Evolutionary conservation across 139 green algal genomes (phyloP), one percentile per base, ranked within the genome.

Genomic region (Raphidocelis subcapitata): DNA sequence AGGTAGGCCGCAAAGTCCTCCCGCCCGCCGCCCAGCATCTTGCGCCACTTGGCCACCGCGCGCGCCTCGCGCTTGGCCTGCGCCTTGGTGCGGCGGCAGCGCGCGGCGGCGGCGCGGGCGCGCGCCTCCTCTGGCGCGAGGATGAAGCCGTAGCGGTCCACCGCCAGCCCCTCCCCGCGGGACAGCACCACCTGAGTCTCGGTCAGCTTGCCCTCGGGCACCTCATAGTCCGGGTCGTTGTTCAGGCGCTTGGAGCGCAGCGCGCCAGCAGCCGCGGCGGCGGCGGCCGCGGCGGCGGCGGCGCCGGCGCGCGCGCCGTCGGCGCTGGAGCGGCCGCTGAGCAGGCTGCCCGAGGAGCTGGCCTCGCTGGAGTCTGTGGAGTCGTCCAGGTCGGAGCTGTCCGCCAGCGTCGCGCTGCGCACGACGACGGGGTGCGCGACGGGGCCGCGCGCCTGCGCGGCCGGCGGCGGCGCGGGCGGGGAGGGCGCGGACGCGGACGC

Each of bases 31-130:
- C 85, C 82, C 46, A 89, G 63, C 85, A 91, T 91, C 28, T 72
- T 72, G 8, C 68, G 74, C 85, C 85, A 91, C 72, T 91, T 89
- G 26, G 55, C 52, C 33, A 88, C 36, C 20, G 61, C 70, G 10
- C 75, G 75, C 49, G 41, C 33, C 26, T 85, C 29, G 35, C 65
- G 82, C 55, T 56, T 32, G 26, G 35, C 41, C 26, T 76, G 49
- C 51, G 36, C 64, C 14, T 46, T 61, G 23, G 28, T 51, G 46
- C 41, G 14, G 69, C 68, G 21, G 67, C 37, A 31, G 36, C 24
- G 16, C 24, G 36, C 23, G 35, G 37, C 23, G 56, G 15, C 35
- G 44, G 3, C 68, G 5, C 10, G 10, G 61, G 21, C 61, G 33
- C n/a, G 14, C 15, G 8, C 31, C 24, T 24, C 46, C n/a, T 28